Evolutionary conservation across 148 eudicot species (phyloP), one percentile per base, ranked within the genome.

Genomic region (Arctostaphylos glauca): DNA sequence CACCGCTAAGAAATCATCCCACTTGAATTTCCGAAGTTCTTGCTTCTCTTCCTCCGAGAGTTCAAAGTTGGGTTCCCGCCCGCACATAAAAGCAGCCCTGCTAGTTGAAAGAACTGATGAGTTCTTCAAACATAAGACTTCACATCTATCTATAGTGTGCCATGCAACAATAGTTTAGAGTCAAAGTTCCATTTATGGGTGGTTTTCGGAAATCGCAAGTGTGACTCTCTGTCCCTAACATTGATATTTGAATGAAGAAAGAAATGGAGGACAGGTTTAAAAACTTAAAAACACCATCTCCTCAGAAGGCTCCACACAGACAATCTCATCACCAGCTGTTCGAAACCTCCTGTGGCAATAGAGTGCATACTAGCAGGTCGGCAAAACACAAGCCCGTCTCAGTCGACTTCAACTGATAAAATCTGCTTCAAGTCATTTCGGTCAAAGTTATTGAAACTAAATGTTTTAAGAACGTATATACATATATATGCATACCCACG

Each of bases 51-150:
- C 94, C 82, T 89, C 93, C 3, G 97, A 53, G 44, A 96, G 90
- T 86, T 89, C 97, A 47, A 87, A 91, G 85, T 96, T 96, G 49
- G 99, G 91, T 77, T 93, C 95, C 82, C 98, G 92, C 52, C 99
- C 98, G 64, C 98, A 92, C 94, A 94, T 88, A 86, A 90, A 94
- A 72, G 99, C 99, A 83, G 99, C 99, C 86, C 99, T 96, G 87
- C 88, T 85, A 23, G 62, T 5, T 55, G 56, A 4, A 5, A 3
- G 7, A 8, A 56, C 25, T 66, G n/a, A 7, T 10, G 48, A 70
- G 62, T 84, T 80, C 52, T 41, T 70, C 31, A 70, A 71, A 55
- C 68, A 53, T 38, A 55, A 19, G n/a, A 38, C 15, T 49, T 25
- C 55, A 53, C 79, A 52, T 48, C 47, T 76, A 52, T 14, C 53